A percentile compares a stretch with the other conserved stretches of the same genome.
Evolutionary conservation across 306 rosid species (phyloP).

Genomic region (Vigna trinervia): DNA sequence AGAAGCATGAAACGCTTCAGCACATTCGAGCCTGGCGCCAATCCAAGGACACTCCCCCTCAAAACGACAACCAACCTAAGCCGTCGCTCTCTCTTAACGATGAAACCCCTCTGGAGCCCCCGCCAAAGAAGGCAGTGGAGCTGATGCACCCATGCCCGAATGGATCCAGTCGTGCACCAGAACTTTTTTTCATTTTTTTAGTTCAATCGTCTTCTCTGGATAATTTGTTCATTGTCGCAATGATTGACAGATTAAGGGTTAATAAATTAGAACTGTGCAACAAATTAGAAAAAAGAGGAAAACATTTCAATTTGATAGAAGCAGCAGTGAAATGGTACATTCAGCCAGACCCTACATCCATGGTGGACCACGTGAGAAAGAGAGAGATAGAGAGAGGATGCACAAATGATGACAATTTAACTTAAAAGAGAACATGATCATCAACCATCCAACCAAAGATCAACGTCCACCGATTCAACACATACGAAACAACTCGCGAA

Average conservation of each 20-base stretch:
- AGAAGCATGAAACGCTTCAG: constrained; percentile 85
- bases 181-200: constrained; percentile 15
- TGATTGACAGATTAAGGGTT: not conserved
- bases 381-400: not conserved
- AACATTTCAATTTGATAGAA: not conserved
- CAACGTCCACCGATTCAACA: too few relatives aligned
- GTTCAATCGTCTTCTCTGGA: not conserved
- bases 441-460: too few relatives aligned
- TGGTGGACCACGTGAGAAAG: constrained; percentile 20
- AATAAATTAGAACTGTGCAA: not conserved
- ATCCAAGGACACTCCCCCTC: constrained; percentile 53
- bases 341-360: constrained; percentile 37
- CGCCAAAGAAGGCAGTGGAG: constrained; percentile 59
- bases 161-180: constrained; percentile 95
- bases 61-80: constrained; percentile 22
- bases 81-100: not conserved
- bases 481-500: too few relatives aligned
- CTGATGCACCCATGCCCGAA: constrained; percentile 94
- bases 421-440: too few relatives aligned
- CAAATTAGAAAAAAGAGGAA: not conserved
- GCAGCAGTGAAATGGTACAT: not conserved
- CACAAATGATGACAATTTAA: constrained; percentile 45
- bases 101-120: not conserved
- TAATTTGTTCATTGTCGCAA: not conserved
- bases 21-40: constrained; percentile 90